Base-by-base conservation (phyloP, 2,329 filamentous ascomycete species). In the Stenocarpella maydis region DNA sequence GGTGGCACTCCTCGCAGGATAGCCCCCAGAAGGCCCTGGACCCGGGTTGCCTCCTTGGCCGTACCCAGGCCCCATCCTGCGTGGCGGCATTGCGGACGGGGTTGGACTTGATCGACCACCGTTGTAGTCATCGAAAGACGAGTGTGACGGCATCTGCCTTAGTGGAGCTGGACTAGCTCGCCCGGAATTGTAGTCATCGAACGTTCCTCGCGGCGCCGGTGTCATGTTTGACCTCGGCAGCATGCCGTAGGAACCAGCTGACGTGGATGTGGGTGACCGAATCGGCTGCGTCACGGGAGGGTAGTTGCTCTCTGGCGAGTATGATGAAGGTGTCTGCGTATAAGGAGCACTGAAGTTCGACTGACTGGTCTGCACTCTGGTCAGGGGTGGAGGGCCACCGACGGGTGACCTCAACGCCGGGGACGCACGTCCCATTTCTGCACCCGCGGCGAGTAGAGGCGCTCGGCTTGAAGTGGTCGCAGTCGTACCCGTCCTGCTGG, bases 401-500 rank as follows among this genome's bases (percentile, higher is more conserved):
- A 73, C 76, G 15, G 78, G 77, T 6, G 71, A 26, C 5, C 71
- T 69, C 3, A 76, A 76, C 1, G 72, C 74, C 0, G 77, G 76
- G 8, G 78, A 79, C 3, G 73, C 71, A 64, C 73, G 69, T 2
- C 77, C 79, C 52, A 76, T 75, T 10, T 77, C 77, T 15, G 79
- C 78, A 6, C 78, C 78, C 9, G 73, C 72, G 19, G 67, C 69
- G 9, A 81, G 68, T 1, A 81, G 76, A 4, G 78, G 74, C 2
- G 75, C 73, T 10, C 74, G 75, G n/a, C 75, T 68, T 0, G 78
- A 79, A 4, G 68, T 53, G 7, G 73, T 69, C 4, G 76, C 74
- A 65, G 74, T 73, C 50, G 76, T 80, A n/a, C 71, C 71, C 19
- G 76, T 74, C 24, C 78, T 70, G 53, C 83, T 76, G 74, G 80